Base-by-base conservation (phyloP, 2,329 filamentous ascomycete genomes). In the Fusarium sp. region DNA sequence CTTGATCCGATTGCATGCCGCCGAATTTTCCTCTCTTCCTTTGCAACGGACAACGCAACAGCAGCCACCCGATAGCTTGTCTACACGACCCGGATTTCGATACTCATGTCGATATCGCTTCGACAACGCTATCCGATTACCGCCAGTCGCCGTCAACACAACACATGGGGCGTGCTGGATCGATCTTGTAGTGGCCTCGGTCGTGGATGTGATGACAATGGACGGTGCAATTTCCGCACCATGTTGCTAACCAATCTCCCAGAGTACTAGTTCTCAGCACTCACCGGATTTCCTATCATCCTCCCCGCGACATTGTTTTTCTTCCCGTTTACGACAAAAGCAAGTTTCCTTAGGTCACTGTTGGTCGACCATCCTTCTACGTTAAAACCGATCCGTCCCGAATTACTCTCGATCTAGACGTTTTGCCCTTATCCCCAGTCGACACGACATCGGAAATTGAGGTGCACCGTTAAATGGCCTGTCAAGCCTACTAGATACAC, bases 381-480 rank as follows among this genome's bases (percentile, higher is more conserved):
- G n/a, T 35, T 45, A 38, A 61, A 50, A 50, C 47, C 67, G 59
- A 62, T 52, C 40, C 50, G n/a, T 8, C 18, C 33, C 66, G 69
- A 70, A 56, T 59, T 27, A 36, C 40, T 18, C 50, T 25, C 36
- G 29, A 56, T 27, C 25, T 27, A 45, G 38, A 74, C 74, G 61
- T 68, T 75, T 74, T 59, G 42, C 35, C 45, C 65, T 68, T 62
- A 59, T 68, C 63, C 63, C 74, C 69, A 76, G 47, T 61, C 56
- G 70, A 68, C 58, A 75, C 71, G 71, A 74, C 65, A 61, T 65
- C 71, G 59, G 54, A 61, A 62, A 59, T 35, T 38, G 59, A 45
- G 56, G 59, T 68, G 66, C 54, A 74, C 65, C 73, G 66, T 80
- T 82, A 81, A 79, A 84, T 84, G 82, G 82, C 81, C 78, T 68